These are phyloP conservation scores for Annona squamosa DNA, from an alignment of 164 flowering plant species.

Conservation along the genomic window DNA sequence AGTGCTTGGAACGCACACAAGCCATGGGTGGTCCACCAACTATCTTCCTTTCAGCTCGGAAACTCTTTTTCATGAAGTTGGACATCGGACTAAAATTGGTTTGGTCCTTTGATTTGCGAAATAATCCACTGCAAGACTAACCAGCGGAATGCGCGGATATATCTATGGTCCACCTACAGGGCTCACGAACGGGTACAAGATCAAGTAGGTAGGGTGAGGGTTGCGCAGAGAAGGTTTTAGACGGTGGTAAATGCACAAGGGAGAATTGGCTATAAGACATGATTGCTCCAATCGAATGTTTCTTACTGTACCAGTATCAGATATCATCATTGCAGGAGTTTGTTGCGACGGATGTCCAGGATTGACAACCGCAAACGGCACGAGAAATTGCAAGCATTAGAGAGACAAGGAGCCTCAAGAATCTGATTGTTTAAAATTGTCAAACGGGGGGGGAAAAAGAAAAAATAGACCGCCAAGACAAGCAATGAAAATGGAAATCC, in stretches of 20 bases:
- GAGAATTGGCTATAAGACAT: neutral
- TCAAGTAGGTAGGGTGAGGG: neutral
- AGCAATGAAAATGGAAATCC: neutral
- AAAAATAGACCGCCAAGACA: neutral
- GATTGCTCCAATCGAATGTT: slow-evolving; percentile 10
- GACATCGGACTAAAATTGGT: neutral
- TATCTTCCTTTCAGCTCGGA: neutral
- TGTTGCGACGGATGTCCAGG: neutral
- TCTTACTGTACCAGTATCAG: slow-evolving; percentile 11
- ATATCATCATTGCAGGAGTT: slow-evolving; percentile 12
- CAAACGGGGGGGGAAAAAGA: neutral
- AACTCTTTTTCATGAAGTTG: neutral
- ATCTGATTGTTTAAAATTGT: neutral
- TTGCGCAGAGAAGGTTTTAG: neutral
- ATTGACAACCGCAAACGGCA: neutral
- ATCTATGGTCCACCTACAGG: neutral
- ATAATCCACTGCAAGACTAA: neutral
- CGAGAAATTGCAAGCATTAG: neutral
- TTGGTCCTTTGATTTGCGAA: neutral
- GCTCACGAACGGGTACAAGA: too few species aligned
- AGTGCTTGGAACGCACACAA: neutral
- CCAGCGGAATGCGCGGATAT: neutral
- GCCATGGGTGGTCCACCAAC: neutral
- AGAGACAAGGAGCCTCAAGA: neutral
- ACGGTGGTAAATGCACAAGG: neutral